phyloP scores from a whole-genome alignment of 495 filamentous ascomycete genomes.

The Neurospora cerealis region DNA sequence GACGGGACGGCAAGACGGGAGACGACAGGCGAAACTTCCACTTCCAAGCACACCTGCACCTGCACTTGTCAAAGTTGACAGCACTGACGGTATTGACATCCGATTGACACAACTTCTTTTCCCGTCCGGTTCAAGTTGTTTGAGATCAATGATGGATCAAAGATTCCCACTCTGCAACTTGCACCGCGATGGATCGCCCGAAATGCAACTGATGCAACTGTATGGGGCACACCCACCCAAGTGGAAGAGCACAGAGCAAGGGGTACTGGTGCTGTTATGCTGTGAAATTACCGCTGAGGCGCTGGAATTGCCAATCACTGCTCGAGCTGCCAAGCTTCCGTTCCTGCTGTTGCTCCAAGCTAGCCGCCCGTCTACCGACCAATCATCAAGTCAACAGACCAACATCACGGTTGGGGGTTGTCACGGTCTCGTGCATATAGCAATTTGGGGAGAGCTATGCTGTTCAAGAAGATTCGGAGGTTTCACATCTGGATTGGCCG shows the following conservation, averaged over 20 bases:
- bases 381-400: not conserved
- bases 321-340: not conserved
- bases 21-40: not conserved
- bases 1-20: not conserved
- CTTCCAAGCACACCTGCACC: not conserved
- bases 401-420: not conserved
- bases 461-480: too few relatives aligned
- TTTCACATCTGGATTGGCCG: too few relatives aligned
- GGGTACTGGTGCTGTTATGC: not conserved
- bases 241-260: too few relatives aligned
- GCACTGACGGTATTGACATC: not conserved
- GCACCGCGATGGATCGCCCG: not conserved
- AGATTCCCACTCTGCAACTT: not conserved
- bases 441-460: not conserved
- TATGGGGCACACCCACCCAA: not conserved
- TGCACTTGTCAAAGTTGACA: not conserved
- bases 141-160: not conserved
- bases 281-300: not conserved
- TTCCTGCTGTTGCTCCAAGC: not conserved
- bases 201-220: not conserved
- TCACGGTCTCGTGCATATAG: not conserved
- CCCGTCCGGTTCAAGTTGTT: not conserved
- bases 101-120: not conserved
- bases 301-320: not conserved
- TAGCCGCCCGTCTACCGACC: not conserved